Percentiles rank a stretch among this genome's conserved stretches.
phyloP scores from a whole-genome alignment of 1,139 yeast genomes.

The Suhomyces choctaworum region DNA sequence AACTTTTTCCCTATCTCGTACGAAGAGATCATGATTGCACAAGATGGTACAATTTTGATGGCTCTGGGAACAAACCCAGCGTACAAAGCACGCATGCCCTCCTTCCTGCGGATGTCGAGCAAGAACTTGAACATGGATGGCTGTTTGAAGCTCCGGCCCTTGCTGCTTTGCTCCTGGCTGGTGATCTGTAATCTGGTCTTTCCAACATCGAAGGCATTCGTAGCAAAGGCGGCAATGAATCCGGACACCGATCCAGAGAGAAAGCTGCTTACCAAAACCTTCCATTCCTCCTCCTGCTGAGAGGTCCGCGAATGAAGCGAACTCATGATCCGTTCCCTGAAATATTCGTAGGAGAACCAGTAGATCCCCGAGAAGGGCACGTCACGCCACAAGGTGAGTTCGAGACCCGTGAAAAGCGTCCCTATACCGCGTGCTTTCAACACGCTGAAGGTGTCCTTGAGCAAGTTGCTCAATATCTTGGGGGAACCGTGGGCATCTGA shows the following conservation, averaged over 20 bases:
- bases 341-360: conserved; percentile 80
- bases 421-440: conserved; percentile 57
- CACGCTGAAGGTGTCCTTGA: conserved; percentile 58
- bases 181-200: conserved; percentile 86
- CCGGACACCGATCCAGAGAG: conserved; percentile 87
- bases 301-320: conserved; percentile 29
- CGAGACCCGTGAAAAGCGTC: conserved; percentile 79
- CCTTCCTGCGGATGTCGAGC: conserved; percentile 59
- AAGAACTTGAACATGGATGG: conserved; percentile 68
- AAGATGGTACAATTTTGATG: conserved; percentile 91
- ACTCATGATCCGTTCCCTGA: conserved; percentile 29
- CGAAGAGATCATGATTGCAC: conserved; percentile 97
- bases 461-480: conserved; percentile 46
- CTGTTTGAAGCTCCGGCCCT: conserved; percentile 22
- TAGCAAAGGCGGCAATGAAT: conserved; percentile 75
- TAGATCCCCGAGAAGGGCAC: conserved; percentile 95
- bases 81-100: conserved; percentile 76
- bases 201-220: conserved; percentile 97
- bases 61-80: conserved; percentile 86
- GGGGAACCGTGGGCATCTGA: conserved; percentile 26
- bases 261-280: conserved; percentile 71
- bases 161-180: conserved; percentile 21
- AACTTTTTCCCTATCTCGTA: conserved; percentile 85
- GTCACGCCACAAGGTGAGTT: conserved; percentile 91
- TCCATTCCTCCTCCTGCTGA: conserved; percentile 38